Conservation (phyloP, 495 filamentous ascomycete species). For the Hypoxylon lenormandii region DNA sequence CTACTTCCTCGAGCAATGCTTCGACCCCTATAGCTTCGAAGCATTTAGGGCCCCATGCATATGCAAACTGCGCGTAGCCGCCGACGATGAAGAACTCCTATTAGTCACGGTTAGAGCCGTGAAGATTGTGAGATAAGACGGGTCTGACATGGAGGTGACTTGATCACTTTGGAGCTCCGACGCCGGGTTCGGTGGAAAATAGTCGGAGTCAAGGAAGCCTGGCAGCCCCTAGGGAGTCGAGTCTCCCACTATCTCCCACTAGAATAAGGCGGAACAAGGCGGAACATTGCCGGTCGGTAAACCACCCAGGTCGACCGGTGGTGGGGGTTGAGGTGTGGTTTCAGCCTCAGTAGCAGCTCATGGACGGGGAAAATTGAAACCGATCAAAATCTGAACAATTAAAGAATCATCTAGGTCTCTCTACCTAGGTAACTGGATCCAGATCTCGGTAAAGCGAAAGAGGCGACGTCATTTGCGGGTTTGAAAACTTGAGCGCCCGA, state of each 20-base stretch:
- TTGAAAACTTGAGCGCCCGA: too few species aligned
- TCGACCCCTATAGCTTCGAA: conserved; percentile 29
- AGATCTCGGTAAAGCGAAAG: too few species aligned
- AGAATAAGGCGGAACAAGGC: too few species aligned
- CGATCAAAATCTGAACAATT: too few species aligned
- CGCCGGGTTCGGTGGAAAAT: not conserved
- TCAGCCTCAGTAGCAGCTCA: too few species aligned
- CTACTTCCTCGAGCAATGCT: conserved; percentile 2
- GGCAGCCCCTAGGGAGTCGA: not conserved
- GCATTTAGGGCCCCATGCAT: conserved; percentile 42
- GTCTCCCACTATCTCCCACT: not conserved
- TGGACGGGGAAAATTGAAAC: too few species aligned
- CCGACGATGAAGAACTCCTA: conserved; percentile 35
- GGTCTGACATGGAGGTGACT: not conserved
- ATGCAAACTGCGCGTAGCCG: conserved; percentile 47
- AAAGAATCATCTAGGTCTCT: too few species aligned
- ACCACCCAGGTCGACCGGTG: not conserved
- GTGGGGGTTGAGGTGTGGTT: not conserved
- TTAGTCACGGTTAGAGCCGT: conserved; percentile 23
- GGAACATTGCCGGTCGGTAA: too few species aligned
- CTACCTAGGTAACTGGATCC: too few species aligned
- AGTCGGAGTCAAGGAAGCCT: too few species aligned
- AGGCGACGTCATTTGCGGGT: too few species aligned
- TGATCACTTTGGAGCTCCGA: not conserved
- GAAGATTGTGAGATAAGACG: conserved; percentile 30